Conservation (phyloP, 73 alveolate species). For the Symbiodinium pilosum region DNA sequence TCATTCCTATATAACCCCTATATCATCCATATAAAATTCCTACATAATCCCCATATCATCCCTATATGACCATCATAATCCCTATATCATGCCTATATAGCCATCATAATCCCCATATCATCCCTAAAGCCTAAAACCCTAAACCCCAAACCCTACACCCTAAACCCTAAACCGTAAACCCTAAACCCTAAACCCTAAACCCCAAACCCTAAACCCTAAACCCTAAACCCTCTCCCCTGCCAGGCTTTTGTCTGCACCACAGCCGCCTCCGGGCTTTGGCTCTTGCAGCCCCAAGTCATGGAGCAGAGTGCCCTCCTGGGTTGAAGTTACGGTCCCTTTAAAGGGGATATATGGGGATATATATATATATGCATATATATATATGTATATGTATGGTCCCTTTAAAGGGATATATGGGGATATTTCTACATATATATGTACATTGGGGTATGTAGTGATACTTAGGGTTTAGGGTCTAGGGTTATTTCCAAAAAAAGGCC, state of each 20-base stretch:
- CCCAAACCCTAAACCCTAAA: not conserved
- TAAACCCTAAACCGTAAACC: not conserved
- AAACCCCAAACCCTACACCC: not conserved
- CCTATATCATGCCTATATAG: not conserved
- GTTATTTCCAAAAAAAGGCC: too few species aligned
- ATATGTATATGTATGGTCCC: too few species aligned
- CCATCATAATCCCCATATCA: not conserved
- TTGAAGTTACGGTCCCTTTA: not conserved
- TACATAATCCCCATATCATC: too few species aligned
- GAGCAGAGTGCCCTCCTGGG: not conserved
- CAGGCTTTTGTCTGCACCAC: not conserved
- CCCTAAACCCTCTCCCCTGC: not conserved
- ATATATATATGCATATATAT: too few species aligned
- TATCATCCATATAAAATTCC: too few species aligned
- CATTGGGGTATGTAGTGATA: too few species aligned
- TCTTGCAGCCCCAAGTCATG: constrained; percentile 18
- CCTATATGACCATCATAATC: too few species aligned
- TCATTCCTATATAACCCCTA: too few species aligned
- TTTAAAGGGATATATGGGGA: too few species aligned
- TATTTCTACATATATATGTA: too few species aligned
- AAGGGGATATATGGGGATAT: too few species aligned
- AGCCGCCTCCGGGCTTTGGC: constrained; percentile 20
- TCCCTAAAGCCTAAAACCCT: not conserved
- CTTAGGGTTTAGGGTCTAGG: too few species aligned
- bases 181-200: not conserved